Conservation (phyloP, 768 basidiomycete genomes). For the Kwoniella dendrophila region DNA sequence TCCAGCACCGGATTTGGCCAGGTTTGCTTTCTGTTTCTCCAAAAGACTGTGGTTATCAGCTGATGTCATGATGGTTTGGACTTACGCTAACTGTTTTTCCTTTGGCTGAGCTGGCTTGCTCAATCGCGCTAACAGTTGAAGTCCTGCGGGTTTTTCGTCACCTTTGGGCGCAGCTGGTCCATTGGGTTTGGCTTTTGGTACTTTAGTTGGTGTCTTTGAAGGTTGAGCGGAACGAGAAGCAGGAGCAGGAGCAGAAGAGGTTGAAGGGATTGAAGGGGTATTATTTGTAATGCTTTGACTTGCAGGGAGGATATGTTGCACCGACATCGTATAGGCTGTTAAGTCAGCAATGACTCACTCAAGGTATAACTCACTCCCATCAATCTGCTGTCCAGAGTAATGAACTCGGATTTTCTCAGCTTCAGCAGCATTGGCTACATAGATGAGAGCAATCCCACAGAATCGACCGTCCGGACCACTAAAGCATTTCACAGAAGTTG, state of each 20-base stretch:
- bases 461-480: slow-evolving; percentile 23
- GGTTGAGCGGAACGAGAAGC: slow-evolving; percentile 4
- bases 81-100: slow-evolving; percentile 41
- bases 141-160: slow-evolving; percentile 35
- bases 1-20: slow-evolving; percentile 26
- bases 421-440: slow-evolving; percentile 30
- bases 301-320: slow-evolving; percentile 39
- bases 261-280: neutral
- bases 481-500: slow-evolving; percentile 29
- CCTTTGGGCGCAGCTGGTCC: slow-evolving; percentile 12
- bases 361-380: slow-evolving; percentile 33
- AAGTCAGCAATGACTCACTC: slow-evolving; percentile 8
- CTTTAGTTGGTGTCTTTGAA: neutral
- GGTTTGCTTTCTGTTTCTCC: slow-evolving; percentile 43
- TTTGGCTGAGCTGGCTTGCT: slow-evolving; percentile 30
- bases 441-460: slow-evolving; percentile 33
- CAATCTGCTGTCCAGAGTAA: slow-evolving; percentile 42
- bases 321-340: slow-evolving; percentile 33
- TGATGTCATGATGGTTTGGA: neutral
- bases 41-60: slow-evolving; percentile 21
- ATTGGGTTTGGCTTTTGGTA: neutral
- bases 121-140: slow-evolving; percentile 37
- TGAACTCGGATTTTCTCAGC: slow-evolving; percentile 36
- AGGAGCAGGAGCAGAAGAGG: slow-evolving; percentile 7
- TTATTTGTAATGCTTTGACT: slow-evolving; percentile 30